Conservation (phyloP, 352 stramenopile genomes). For the Phytophthora podocarpi region DNA sequence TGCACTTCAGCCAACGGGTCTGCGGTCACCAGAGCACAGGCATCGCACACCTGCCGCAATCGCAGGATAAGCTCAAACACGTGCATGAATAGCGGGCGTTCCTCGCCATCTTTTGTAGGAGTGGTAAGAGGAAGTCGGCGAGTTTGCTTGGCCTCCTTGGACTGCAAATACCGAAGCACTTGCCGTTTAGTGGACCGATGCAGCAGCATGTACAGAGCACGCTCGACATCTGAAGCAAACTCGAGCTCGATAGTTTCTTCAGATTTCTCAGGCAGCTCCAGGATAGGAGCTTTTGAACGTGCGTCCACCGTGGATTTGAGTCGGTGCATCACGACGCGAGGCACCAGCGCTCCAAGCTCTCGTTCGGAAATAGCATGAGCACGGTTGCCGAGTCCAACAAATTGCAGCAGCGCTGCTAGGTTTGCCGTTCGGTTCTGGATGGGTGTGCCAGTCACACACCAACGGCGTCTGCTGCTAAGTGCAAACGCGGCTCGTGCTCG, state of each 20-base stretch:
- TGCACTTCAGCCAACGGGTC: slow-evolving; percentile 54
- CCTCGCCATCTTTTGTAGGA: slow-evolving; percentile 21
- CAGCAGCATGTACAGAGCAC: slow-evolving; percentile 78
- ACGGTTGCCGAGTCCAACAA: slow-evolving; percentile 72
- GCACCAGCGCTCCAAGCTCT: slow-evolving; percentile 78
- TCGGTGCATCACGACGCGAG: slow-evolving; percentile 82
- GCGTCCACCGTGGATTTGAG: slow-evolving; percentile 77
- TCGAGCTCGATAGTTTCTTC: slow-evolving; percentile 63
- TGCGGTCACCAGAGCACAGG: slow-evolving; percentile 61
- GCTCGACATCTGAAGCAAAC: slow-evolving; percentile 77
- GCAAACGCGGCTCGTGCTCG: slow-evolving; percentile 60
- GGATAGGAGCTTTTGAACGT: slow-evolving; percentile 54
- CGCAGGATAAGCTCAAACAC: slow-evolving; percentile 91
- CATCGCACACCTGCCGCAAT: slow-evolving; percentile 86
- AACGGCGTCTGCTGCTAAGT: slow-evolving; percentile 77
- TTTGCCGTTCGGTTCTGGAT: slow-evolving; percentile 91
- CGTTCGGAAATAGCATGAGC: slow-evolving; percentile 59
- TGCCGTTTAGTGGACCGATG: slow-evolving; percentile 80
- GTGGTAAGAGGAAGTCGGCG: slow-evolving; percentile 16
- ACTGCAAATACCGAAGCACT: slow-evolving; percentile 79
- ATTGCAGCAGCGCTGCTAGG: slow-evolving; percentile 85
- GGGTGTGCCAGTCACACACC: slow-evolving; percentile 91
- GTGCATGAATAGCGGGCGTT: slow-evolving; percentile 72
- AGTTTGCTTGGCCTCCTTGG: slow-evolving; percentile 40
- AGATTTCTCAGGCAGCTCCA: slow-evolving; percentile 60